Percentiles rank a stretch among this genome's conserved stretches.
These are phyloP conservation scores for Venturia carpophila DNA, from an alignment of 2,329 filamentous ascomycete species.

Conservation along the genomic window DNA sequence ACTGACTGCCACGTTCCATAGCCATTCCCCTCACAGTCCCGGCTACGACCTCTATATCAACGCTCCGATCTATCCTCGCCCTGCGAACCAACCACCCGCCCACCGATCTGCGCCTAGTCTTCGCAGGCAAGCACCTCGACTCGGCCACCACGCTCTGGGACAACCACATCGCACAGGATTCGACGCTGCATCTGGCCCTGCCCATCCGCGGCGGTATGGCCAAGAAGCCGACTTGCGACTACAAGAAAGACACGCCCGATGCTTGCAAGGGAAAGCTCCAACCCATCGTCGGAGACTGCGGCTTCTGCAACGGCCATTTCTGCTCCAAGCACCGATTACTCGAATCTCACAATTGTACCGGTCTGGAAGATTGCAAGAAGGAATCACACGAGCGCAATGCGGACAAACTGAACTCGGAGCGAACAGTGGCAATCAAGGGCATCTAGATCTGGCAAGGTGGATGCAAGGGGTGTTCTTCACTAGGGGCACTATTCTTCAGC, in stretches of 20 bases:
- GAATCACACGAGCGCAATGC: conserved; percentile 92
- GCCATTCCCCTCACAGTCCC: conserved; percentile 52
- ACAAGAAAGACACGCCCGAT: conserved; percentile 53
- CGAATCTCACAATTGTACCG: conserved; percentile 88
- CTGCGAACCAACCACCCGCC: conserved; percentile 47
- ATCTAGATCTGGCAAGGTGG: conserved; percentile 44
- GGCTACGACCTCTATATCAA: conserved; percentile 45
- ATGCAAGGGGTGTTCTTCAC: conserved; percentile 26
- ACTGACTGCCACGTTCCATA: conserved; percentile 29
- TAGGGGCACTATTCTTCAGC: background rate
- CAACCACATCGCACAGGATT: conserved; percentile 42
- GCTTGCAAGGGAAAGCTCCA: conserved; percentile 83
- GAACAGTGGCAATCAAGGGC: conserved; percentile 89
- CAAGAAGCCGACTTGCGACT: conserved; percentile 19
- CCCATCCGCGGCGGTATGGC: conserved; percentile 53
- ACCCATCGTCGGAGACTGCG: conserved; percentile 91
- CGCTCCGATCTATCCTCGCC: conserved; percentile 49
- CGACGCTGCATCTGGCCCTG: conserved; percentile 47
- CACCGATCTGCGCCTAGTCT: conserved; percentile 47
- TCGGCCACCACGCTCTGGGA: conserved; percentile 38
- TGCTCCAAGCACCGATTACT: conserved; percentile 91
- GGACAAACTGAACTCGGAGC: conserved; percentile 82
- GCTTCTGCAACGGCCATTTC: conserved; percentile 88
- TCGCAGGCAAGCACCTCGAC: conserved; percentile 50
- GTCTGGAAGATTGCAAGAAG: conserved; percentile 95